A percentile compares a stretch with the other conserved stretches of the same genome.
Evolutionary conservation across 108 stramenopile genomes (phyloP).

Genomic region (Pseudonitzschia multistriata): DNA sequence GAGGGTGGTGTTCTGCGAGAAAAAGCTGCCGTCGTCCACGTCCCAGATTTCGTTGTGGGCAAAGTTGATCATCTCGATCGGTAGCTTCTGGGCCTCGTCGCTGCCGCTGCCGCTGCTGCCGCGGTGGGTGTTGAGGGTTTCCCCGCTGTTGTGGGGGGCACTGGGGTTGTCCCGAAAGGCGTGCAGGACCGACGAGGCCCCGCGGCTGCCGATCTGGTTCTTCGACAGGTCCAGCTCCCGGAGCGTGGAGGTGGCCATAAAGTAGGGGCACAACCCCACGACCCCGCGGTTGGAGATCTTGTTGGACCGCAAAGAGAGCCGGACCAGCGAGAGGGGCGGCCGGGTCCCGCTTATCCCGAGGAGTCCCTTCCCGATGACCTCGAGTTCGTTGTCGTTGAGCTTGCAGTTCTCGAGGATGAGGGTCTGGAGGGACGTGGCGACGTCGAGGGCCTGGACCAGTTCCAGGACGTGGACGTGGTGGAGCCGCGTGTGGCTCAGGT

Average conservation of each 20-base stretch:
- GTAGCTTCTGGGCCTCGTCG: not conserved
- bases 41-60: slow-evolving; percentile 50
- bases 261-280: slow-evolving; percentile 23
- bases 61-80: slow-evolving; percentile 35
- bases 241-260: slow-evolving; percentile 23
- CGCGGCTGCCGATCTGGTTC: slow-evolving; percentile 43
- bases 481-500: slow-evolving; percentile 30
- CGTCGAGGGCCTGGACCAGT: slow-evolving; percentile 29
- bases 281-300: slow-evolving; percentile 44
- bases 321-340: slow-evolving; percentile 13
- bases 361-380: slow-evolving; percentile 35
- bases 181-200: slow-evolving; percentile 25
- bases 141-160: not conserved
- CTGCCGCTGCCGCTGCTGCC: not conserved
- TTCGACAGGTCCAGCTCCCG: slow-evolving; percentile 38
- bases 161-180: slow-evolving; percentile 40
- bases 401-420: slow-evolving; percentile 43
- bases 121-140: too few species aligned
- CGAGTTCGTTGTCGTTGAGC: slow-evolving; percentile 38
- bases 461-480: slow-evolving; percentile 39
- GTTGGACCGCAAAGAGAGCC: slow-evolving; percentile 37
- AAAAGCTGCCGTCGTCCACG: slow-evolving; percentile 34
- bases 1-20: slow-evolving; percentile 27
- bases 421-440: slow-evolving; percentile 28
- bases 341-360: not conserved